These are phyloP conservation scores for Monascus purpureus DNA, from an alignment of 495 filamentous ascomycete genomes.

Conservation along the genomic window DNA sequence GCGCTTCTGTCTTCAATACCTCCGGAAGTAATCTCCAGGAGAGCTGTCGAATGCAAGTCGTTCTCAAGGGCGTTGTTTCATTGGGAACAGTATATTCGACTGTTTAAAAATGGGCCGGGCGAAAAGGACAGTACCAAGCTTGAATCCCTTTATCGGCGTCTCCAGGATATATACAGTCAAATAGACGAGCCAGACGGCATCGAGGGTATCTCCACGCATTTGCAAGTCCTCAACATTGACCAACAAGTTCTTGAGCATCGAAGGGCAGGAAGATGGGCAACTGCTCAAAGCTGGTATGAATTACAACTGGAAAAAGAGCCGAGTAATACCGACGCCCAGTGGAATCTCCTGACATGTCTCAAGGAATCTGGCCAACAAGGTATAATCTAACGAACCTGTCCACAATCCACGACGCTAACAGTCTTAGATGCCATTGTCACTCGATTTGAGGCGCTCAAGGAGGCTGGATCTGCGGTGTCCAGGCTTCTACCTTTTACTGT, in stretches of 20 bases:
- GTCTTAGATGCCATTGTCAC: conserved; percentile 63
- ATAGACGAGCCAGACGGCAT: conserved; percentile 97
- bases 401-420: conserved; percentile 5
- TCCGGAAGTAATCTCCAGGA: conserved; percentile 66
- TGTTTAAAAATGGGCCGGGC: conserved; percentile 29
- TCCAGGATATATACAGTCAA: conserved; percentile 89
- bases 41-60: conserved; percentile 83
- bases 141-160: conserved; percentile 51
- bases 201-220: conserved; percentile 77
- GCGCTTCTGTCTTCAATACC: conserved; percentile 56
- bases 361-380: conserved; percentile 87
- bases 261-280: conserved; percentile 93
- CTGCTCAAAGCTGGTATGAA: conserved; percentile 96
- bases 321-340: conserved; percentile 59
- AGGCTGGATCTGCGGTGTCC: conserved; percentile 33
- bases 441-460: conserved; percentile 63
- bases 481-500: conserved; percentile 64
- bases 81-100: conserved; percentile 81
- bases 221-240: conserved; percentile 69
- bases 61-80: conserved; percentile 86
- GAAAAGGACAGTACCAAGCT: conserved; percentile 25
- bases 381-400: conserved; percentile 18
- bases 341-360: conserved; percentile 74
- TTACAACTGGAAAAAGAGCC: conserved; percentile 68
- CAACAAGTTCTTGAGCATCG: conserved; percentile 86